Conservation (phyloP, 495 filamentous ascomycete genomes). For the Filosporella fistucella region DNA sequence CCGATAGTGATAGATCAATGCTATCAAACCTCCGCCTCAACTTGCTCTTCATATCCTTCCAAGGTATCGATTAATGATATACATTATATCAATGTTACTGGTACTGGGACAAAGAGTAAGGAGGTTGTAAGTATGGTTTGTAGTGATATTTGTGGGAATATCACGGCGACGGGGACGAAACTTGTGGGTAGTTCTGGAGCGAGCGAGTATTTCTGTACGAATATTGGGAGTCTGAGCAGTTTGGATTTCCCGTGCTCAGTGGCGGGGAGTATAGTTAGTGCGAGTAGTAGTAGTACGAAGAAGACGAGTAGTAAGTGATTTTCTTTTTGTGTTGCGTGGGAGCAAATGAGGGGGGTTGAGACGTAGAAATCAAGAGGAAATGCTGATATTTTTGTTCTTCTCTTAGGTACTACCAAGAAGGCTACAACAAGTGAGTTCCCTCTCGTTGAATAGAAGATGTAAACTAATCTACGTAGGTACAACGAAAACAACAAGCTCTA, state of each 20-base stretch:
- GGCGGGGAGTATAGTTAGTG: background rate
- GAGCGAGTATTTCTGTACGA: constrained; percentile 6
- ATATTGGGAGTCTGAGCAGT: background rate
- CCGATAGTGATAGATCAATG: constrained; percentile 11
- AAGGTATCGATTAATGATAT: constrained; percentile 8
- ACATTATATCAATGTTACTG: constrained; percentile 6
- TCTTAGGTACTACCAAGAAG: too few relatives aligned
- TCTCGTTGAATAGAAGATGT: too few relatives aligned
- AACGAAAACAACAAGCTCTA: too few relatives aligned
- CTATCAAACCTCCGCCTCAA: constrained; percentile 1
- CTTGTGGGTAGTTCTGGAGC: background rate
- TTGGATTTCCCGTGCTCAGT: constrained; percentile 6
- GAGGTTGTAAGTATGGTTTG: constrained; percentile 7
- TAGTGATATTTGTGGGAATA: constrained; percentile 1
- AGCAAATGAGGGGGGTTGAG: too few relatives aligned
- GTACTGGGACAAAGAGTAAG: constrained; percentile 5
- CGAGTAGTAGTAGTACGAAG: background rate
- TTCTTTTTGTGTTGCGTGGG: too few relatives aligned
- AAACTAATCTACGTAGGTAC: too few relatives aligned
- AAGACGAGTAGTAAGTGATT: background rate
- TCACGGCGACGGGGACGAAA: constrained; percentile 2
- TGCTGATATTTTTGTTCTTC: too few relatives aligned
- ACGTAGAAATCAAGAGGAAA: too few relatives aligned
- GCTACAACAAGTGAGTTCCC: too few relatives aligned
- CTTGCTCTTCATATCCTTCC: background rate